Conservation (phyloP, 1,284 basidiomycete species). For the Tremellales sp. region DNA sequence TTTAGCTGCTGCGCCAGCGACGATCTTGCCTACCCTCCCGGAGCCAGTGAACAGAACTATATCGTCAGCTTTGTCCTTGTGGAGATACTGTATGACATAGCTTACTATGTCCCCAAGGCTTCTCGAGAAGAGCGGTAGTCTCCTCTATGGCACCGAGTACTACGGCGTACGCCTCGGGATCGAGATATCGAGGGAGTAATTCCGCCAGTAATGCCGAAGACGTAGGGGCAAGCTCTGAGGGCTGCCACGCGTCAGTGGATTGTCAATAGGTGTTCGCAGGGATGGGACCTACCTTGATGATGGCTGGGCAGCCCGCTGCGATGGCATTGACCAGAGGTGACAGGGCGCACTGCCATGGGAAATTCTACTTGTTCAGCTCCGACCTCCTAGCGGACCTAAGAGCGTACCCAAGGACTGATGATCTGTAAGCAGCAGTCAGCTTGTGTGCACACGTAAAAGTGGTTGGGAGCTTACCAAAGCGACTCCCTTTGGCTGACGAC, state of each 20-base stretch:
- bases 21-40: slow-evolving; percentile 67
- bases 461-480: slow-evolving; percentile 54
- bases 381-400: background rate
- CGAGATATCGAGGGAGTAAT: slow-evolving; percentile 75
- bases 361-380: slow-evolving; percentile 51
- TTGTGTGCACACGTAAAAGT: background rate
- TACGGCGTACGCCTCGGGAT: slow-evolving; percentile 64
- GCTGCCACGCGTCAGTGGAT: slow-evolving; percentile 34
- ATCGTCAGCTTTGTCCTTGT: slow-evolving; percentile 46
- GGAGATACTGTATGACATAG: background rate
- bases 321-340: slow-evolving; percentile 67
- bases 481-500: slow-evolving; percentile 73
- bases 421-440: slow-evolving; percentile 19
- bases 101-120: slow-evolving; percentile 82
- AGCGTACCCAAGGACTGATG: slow-evolving; percentile 41
- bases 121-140: slow-evolving; percentile 70
- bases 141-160: slow-evolving; percentile 73
- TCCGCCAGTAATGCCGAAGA: slow-evolving; percentile 65
- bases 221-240: slow-evolving; percentile 71
- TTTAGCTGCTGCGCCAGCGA: slow-evolving; percentile 78
- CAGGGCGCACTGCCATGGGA: slow-evolving; percentile 55
- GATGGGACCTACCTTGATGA: slow-evolving; percentile 57
- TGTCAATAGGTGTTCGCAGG: background rate
- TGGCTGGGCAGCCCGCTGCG: slow-evolving; percentile 70
- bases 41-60: slow-evolving; percentile 65